Evolutionary conservation across 208 protist genomes (phyloP), one percentile per base, ranked within the genome.

Genomic region (Crithidia brevicula): DNA sequence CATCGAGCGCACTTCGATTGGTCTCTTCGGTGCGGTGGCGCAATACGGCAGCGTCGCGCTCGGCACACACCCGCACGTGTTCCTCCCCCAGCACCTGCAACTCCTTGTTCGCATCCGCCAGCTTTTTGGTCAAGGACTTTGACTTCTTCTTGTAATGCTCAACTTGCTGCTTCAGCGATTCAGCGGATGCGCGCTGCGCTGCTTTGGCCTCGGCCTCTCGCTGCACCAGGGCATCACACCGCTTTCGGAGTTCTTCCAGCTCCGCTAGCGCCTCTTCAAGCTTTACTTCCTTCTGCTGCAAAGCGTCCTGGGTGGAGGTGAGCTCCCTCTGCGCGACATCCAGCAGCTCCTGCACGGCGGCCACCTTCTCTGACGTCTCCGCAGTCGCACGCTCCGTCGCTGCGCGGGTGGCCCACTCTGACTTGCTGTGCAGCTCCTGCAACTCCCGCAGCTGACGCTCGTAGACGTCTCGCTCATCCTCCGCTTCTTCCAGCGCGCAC

Each of bases 41-140:
- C 38, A 38, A 13, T 22, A 65, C 45, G 10, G 23, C 18, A 13
- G 30, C 38, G 27, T 69, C 52, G n/a, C 56, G 38, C 47, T 77
- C 71, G 9, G 30, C 40, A 27, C 40, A 68, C 33, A 66, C 60
- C 2, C 27, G 28, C 38, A 51, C 59, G 33, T 60, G 56, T 33
- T 75, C 63, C 27, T 81, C 65, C 16, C 25, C 59, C 15, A 53
- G 69, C 56, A 56, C 36, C 33, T 66, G 59, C 28, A 85, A 43
- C 60, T 81, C 75, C 10, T 15, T 27, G 31, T 52, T 22, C 23
- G 45, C 63, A 11, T 64, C 47, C n/a, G 22, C 56, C 18, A 76
- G 66, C 59, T 62, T 52, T 25, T 46, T 42, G 1, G 20, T 18
- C 33, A 64, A 16, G 0, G 27, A 25, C 30, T 15, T 59, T 18